phyloP scores from a whole-genome alignment of 2,329 filamentous ascomycete species.

The Neonectria magnoliae region DNA sequence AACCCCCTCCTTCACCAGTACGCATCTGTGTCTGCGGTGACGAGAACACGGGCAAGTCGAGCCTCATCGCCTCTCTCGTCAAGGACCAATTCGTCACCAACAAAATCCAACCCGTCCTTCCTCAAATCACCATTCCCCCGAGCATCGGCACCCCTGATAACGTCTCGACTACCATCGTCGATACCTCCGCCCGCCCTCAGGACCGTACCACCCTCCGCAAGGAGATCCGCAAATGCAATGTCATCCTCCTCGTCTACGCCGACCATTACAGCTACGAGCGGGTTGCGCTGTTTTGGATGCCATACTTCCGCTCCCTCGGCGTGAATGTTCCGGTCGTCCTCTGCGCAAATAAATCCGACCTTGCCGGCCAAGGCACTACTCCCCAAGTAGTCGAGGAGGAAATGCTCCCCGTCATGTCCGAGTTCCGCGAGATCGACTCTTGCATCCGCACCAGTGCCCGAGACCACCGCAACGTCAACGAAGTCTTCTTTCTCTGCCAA shows the following conservation, averaged over 20 bases:
- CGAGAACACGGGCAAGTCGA: slow-evolving; percentile 93
- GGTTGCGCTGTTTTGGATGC: slow-evolving; percentile 97
- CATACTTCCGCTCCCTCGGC: slow-evolving; percentile 96
- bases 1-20: slow-evolving; percentile 58
- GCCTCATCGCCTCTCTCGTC: slow-evolving; percentile 92
- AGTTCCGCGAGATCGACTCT: slow-evolving; percentile 98
- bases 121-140: slow-evolving; percentile 93
- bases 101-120: slow-evolving; percentile 94
- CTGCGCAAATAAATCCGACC: slow-evolving; percentile 97
- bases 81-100: slow-evolving; percentile 96
- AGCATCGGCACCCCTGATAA: slow-evolving; percentile 94
- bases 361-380: slow-evolving; percentile 77
- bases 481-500: slow-evolving; percentile 97
- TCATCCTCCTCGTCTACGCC: slow-evolving; percentile 95
- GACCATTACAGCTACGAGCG: slow-evolving; percentile 99
- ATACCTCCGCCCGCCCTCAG: slow-evolving; percentile 94
- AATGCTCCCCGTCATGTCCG: slow-evolving; percentile 97
- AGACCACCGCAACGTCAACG: slow-evolving; percentile 93
- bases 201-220: slow-evolving; percentile 90
- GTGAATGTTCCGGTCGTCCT: slow-evolving; percentile 98
- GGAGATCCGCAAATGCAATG: slow-evolving; percentile 96
- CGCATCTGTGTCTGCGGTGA: slow-evolving; percentile 97
- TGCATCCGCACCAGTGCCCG: slow-evolving; percentile 94
- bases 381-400: slow-evolving; percentile 93
- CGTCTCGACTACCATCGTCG: slow-evolving; percentile 96